Conservation (phyloP, 441 rosid genomes). For the Gossypium gossypioides region DNA sequence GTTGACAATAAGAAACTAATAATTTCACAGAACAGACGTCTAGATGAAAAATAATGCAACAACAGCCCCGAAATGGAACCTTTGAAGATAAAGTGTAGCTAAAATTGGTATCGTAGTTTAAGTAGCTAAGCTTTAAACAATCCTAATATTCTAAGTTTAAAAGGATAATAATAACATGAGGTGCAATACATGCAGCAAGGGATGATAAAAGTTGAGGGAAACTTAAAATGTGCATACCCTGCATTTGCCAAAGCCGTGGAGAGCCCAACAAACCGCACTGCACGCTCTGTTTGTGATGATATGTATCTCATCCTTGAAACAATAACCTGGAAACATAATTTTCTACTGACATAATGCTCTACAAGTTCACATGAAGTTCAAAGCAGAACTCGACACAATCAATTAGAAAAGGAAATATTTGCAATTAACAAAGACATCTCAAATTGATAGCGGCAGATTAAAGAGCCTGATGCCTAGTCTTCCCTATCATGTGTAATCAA, state of each 20-base stretch:
- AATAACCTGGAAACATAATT: constrained; percentile 62
- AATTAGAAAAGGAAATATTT: background rate
- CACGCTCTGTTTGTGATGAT: constrained; percentile 93
- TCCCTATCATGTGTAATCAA: background rate
- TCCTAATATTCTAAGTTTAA: background rate
- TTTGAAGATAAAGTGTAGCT: background rate
- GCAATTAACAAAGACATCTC: background rate
- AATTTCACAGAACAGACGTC: background rate
- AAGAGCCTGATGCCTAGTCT: background rate
- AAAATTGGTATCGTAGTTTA: background rate
- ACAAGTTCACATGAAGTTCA: background rate
- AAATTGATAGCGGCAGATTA: background rate
- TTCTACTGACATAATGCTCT: background rate
- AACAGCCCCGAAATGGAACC: background rate
- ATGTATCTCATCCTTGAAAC: constrained; percentile 99
- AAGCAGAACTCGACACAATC: background rate
- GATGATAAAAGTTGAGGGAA: constrained; percentile 1
- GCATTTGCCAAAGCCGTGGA: constrained; percentile 99
- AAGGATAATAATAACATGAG: background rate
- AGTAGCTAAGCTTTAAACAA: background rate
- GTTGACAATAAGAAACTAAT: background rate
- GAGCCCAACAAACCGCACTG: constrained; percentile 88
- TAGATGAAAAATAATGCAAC: background rate
- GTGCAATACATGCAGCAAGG: background rate
- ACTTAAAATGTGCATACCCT: constrained; percentile 40